These are phyloP conservation scores for Vaccinium macrocarpon DNA, from an alignment of 148 eudicot genomes.

Conservation along the genomic window DNA sequence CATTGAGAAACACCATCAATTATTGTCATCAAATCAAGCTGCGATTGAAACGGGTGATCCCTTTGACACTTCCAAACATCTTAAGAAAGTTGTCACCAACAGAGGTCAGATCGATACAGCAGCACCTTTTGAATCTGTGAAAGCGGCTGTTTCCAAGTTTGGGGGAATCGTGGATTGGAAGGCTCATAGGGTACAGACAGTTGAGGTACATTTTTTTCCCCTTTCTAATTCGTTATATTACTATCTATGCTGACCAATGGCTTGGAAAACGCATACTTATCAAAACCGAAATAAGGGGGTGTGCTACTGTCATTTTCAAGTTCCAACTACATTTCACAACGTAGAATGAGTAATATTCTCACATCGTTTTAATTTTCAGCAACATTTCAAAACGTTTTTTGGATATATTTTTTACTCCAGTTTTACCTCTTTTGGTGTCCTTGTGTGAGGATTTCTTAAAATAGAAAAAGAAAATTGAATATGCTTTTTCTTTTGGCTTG, in stretches of 20 bases:
- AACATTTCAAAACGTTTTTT: background rate
- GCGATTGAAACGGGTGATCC: background rate
- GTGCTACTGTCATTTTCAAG: too few relatives aligned
- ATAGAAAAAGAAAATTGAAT: background rate
- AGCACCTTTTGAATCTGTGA: conserved; percentile 90
- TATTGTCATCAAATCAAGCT: conserved; percentile 9
- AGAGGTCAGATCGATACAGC: conserved; percentile 78
- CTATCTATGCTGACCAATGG: too few relatives aligned
- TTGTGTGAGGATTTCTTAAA: background rate
- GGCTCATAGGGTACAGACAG: conserved; percentile 85
- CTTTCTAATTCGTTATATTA: background rate
- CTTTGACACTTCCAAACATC: conserved; percentile 11
- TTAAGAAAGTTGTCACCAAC: conserved; percentile 27
- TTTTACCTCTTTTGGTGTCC: background rate
- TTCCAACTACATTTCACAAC: background rate
- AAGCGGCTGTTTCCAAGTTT: conserved; percentile 92
- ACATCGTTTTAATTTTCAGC: background rate
- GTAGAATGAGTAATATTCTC: background rate
- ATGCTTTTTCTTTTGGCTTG: background rate
- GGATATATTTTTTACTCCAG: background rate
- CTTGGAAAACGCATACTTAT: too few relatives aligned
- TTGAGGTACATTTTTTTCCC: conserved; percentile 63
- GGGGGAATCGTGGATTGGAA: conserved; percentile 99
- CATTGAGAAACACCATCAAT: conserved; percentile 7
- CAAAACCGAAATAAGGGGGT: too few relatives aligned